A percentile compares a stretch with the other conserved stretches of the same genome.
These are phyloP conservation scores for Trichoderma citrinoviride DNA, from an alignment of 2,329 filamentous ascomycete genomes.

Conservation along the genomic window DNA sequence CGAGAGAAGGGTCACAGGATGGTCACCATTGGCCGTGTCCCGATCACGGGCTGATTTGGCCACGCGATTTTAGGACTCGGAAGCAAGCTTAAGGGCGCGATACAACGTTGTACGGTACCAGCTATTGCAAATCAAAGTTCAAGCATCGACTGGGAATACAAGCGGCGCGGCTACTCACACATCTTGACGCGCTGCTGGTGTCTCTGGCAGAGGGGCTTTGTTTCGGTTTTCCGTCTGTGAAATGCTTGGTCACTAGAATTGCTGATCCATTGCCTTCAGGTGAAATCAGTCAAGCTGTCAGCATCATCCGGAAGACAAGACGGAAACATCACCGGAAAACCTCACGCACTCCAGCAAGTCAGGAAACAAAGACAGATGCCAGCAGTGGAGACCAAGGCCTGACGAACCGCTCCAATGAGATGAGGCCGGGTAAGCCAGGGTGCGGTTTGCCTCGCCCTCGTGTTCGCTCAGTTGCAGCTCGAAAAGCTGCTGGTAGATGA, in stretches of 20 bases:
- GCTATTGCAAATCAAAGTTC: not conserved
- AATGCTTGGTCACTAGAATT: not conserved
- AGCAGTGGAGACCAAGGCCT: constrained; percentile 7
- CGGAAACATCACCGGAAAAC: constrained; percentile 5
- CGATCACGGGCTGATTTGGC: constrained; percentile 1
- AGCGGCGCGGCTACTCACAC: not conserved
- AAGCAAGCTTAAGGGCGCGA: constrained; percentile 20
- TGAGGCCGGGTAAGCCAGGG: not conserved
- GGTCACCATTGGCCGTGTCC: not conserved
- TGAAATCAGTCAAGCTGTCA: not conserved
- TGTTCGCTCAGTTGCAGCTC: constrained; percentile 11
- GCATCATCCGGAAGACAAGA: not conserved
- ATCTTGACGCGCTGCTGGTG: not conserved
- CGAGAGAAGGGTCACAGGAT: constrained; percentile 3
- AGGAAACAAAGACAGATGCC: not conserved
- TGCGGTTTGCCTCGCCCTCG: constrained; percentile 7
- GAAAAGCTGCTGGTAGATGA: constrained; percentile 4
- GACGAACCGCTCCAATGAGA: constrained; percentile 15
- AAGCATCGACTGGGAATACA: not conserved
- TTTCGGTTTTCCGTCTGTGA: not conserved
- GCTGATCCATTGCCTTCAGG: not conserved
- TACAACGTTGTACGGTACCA: constrained; percentile 15
- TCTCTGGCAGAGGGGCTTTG: not conserved
- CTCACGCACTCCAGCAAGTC: not conserved
- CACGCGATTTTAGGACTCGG: constrained; percentile 15